phyloP scores from a whole-genome alignment of 2,329 filamentous ascomycete species.

The Pyrenochaeta sp. region DNA sequence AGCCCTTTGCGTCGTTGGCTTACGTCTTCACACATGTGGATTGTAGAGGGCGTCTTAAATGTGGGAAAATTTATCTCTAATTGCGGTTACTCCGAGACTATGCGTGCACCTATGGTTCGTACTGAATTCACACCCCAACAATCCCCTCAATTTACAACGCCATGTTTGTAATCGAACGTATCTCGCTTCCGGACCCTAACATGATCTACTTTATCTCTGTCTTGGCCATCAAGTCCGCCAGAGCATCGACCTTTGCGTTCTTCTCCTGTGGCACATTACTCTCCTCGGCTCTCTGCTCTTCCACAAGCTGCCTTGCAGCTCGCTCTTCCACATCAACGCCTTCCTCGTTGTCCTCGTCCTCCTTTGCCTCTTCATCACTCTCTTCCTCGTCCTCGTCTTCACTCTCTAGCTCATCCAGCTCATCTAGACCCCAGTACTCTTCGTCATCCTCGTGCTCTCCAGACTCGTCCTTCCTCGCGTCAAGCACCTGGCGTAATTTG shows the following conservation, averaged over 20 bases:
- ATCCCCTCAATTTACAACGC: background rate
- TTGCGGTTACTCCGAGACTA: background rate
- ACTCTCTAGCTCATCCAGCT: conserved; percentile 81
- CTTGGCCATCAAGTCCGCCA: conserved; percentile 80
- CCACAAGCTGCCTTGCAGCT: conserved; percentile 65
- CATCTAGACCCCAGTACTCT: conserved; percentile 63
- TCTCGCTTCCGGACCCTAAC: background rate
- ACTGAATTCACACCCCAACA: background rate
- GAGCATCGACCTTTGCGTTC: conserved; percentile 80
- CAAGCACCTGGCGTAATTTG: conserved; percentile 71
- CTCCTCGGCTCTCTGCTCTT: conserved; percentile 75
- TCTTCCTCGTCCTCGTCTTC: conserved; percentile 82
- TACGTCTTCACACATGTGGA: background rate
- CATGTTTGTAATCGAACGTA: background rate
- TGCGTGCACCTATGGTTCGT: background rate
- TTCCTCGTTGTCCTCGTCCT: conserved; percentile 74
- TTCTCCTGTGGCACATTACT: conserved; percentile 75
- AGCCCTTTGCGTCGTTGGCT: background rate
- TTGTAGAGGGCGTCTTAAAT: background rate
- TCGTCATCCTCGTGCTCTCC: conserved; percentile 61
- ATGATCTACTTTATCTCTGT: conserved; percentile 56
- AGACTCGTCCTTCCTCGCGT: conserved; percentile 74
- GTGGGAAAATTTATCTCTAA: background rate
- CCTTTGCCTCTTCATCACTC: conserved; percentile 67
- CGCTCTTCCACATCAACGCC: conserved; percentile 57